Evolutionary conservation across 495 filamentous ascomycete species (phyloP).

Genomic region (Tuber melanosporum): DNA sequence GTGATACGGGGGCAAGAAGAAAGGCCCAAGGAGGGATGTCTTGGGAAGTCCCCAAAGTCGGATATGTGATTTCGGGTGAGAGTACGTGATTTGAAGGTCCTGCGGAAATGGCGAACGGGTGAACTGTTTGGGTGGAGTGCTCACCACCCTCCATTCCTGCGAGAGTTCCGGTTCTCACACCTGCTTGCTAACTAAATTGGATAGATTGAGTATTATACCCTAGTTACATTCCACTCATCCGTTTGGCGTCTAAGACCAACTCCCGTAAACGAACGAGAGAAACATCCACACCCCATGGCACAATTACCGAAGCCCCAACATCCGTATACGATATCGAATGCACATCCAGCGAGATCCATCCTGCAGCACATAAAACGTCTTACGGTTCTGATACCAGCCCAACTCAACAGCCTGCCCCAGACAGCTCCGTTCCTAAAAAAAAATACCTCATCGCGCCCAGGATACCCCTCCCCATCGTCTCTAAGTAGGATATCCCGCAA

Average conservation of each 20-base stretch:
- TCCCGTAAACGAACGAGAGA: neutral
- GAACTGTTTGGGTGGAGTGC: neutral
- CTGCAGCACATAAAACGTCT: too few relatives aligned
- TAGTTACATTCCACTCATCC: too few relatives aligned
- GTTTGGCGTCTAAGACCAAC: neutral
- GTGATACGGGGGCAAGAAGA: neutral
- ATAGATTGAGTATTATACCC: too few relatives aligned
- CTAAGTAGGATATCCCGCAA: neutral
- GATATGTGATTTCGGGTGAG: neutral
- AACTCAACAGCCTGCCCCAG: neutral
- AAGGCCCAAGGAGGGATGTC: too few relatives aligned
- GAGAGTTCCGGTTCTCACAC: neutral
- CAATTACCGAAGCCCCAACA: neutral
- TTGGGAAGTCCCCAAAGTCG: too few relatives aligned
- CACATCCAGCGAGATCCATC: neutral
- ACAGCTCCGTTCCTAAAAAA: neutral
- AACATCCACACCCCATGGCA: neutral
- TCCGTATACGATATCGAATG: neutral
- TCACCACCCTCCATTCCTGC: neutral
- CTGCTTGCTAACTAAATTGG: too few relatives aligned
- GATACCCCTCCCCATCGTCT: neutral
- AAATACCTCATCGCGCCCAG: neutral
- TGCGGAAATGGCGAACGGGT: neutral
- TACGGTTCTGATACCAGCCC: neutral
- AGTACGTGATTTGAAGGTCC: neutral